Base-by-base conservation (phyloP, 2,329 filamentous ascomycete species). In the Ophiostoma montium region DNA sequence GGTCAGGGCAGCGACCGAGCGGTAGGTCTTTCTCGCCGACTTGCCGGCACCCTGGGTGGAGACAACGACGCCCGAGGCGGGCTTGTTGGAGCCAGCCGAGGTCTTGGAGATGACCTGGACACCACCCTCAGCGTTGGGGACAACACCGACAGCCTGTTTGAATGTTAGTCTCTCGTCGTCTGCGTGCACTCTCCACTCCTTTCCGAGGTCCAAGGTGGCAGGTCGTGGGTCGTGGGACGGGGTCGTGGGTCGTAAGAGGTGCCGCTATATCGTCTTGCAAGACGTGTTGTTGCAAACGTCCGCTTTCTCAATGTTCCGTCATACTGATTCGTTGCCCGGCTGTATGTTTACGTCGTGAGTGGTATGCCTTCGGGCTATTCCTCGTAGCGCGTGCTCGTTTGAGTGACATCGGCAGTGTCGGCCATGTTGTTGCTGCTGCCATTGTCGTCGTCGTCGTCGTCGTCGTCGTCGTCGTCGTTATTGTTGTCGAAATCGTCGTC, bases 81-180 rank as follows among this genome's bases (percentile, higher is more conserved):
- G 90, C 72, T 86, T 78, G 75, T 86, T 78, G 62, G 69, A 63
- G 16, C n/a, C 41, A 64, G 77, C 75, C 61, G 74, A 72, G 65
- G 74, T 92, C 86, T 96, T 96, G 77, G 80, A 84, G 69, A 80
- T 75, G 64, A 95, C 71, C 63, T 76, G 74, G 60, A 96, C 74
- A 63, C 82, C 86, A 61, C 86, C 86, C 70, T 90, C 84, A 69
- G 87, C 79, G 60, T 69, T 75, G 61, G 81, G 65, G 62, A 79
- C 70, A 64, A 98, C 72, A 65, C 89, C 87, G 64, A 96, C 72
- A 61, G 92, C 89, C 87, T 90, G 59, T 7, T 59, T 35, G 7
- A 6, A 10, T 27, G 39, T 52, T 50, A 49, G 50, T 42, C 7
- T 38, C 23, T 15, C 27, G 38, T 38, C 35, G 15, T 15, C 27